These are phyloP conservation scores for Rhexocercosporidium sp. DNA, from an alignment of 2,329 filamentous ascomycete species.

Conservation along the genomic window DNA sequence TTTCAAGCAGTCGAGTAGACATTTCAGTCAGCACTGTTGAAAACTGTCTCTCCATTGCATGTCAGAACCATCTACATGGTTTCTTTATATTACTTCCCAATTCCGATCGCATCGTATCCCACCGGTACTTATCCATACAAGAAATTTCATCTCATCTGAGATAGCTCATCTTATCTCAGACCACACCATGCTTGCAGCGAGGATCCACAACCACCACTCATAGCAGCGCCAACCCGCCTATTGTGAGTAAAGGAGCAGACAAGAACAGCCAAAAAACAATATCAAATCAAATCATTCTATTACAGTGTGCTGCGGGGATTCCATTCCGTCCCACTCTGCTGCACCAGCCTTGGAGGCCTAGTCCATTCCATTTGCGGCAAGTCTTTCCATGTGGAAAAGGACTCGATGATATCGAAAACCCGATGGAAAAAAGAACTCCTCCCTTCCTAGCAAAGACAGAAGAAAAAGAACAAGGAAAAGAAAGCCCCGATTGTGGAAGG, in stretches of 20 bases:
- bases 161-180: not conserved
- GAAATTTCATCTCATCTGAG: not conserved
- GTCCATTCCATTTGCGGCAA: not conserved
- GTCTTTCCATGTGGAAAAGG: not conserved
- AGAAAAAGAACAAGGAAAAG: slow-evolving; percentile 14
- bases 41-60: slow-evolving; percentile 16
- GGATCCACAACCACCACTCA: not conserved
- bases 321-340: not conserved
- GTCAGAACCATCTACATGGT: slow-evolving; percentile 24
- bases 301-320: slow-evolving; percentile 25
- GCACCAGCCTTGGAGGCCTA: slow-evolving; percentile 22
- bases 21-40: not conserved
- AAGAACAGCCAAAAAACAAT: not conserved
- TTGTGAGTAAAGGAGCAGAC: slow-evolving; percentile 14
- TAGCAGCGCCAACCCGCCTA: not conserved
- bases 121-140: slow-evolving; percentile 35
- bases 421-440: slow-evolving; percentile 28
- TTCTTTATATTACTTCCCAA: slow-evolving; percentile 35
- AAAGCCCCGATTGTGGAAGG: not conserved
- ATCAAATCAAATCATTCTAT: slow-evolving; percentile 37
- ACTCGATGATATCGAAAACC: not conserved
- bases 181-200: slow-evolving; percentile 5
- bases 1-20: not conserved
- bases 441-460: slow-evolving; percentile 23
- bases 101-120: not conserved